Percentiles rank a stretch among this genome's conserved stretches.
Evolutionary conservation across 2,329 filamentous ascomycete species (phyloP).

Genomic region (Aspergillus pseudonomiae): DNA sequence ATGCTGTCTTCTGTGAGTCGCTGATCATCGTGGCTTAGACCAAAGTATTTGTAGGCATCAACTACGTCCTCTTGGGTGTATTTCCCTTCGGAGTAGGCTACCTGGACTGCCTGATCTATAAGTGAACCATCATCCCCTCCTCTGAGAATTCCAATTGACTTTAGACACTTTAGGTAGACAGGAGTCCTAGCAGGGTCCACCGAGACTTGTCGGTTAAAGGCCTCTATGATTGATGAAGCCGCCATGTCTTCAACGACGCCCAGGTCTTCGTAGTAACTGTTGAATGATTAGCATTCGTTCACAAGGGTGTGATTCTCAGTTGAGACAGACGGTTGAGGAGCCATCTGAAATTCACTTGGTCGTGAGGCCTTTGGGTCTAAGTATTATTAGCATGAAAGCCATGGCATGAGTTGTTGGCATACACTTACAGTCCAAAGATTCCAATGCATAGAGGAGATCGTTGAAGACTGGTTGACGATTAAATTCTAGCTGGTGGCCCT

Average conservation of each 20-base stretch:
- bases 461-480: constrained; percentile 38
- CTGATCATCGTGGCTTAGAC: constrained; percentile 51
- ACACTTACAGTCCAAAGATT: constrained; percentile 38
- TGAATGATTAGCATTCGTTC: constrained; percentile 10
- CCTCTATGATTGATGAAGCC: constrained; percentile 63
- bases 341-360: constrained; percentile 34
- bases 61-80: constrained; percentile 60
- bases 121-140: constrained; percentile 51
- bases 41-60: constrained; percentile 62
- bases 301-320: neutral
- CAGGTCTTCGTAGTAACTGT: constrained; percentile 62
- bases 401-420: too few relatives aligned
- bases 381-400: constrained; percentile 18
- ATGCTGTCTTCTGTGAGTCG: constrained; percentile 62
- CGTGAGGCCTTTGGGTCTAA: constrained; percentile 34
- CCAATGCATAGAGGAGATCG: constrained; percentile 44
- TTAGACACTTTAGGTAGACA: constrained; percentile 69
- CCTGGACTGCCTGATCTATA: constrained; percentile 61
- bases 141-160: constrained; percentile 59
- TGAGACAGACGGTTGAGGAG: constrained; percentile 36
- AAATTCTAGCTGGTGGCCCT: constrained; percentile 34
- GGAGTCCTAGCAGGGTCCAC: constrained; percentile 58
- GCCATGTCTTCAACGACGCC: constrained; percentile 66
- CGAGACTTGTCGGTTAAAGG: constrained; percentile 62
- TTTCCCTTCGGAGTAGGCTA: constrained; percentile 61